Evolutionary conservation across 2,329 filamentous ascomycete species (phyloP), one percentile per base, ranked within the genome.

Genomic region (Colletotrichum viniferum): DNA sequence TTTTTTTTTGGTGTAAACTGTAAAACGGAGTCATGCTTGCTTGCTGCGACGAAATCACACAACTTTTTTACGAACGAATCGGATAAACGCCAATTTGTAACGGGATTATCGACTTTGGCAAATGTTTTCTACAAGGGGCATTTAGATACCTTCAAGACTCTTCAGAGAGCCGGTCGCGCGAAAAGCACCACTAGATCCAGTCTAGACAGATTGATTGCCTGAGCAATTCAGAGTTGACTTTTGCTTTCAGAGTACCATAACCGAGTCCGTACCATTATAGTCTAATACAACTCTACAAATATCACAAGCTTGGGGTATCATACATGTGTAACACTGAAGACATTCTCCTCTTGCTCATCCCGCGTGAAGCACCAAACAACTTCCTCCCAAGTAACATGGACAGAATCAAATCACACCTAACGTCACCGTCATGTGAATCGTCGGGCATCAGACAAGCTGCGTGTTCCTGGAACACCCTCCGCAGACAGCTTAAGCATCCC

Each of bases 81-180:
- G 26, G 56, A 69, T 60, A 52, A 61, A 32, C 18, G 67, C 56
- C 52, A 68, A 34, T 18, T 30, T 32, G 66, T 56, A 52, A 73
- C 43, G 56, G 60, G 68, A 58, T n/a, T 32, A 55, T 55, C 68
- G 18, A 36, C 68, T 38, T 68, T 60, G 69, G 69, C 63, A 56
- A 55, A 73, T 69, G 56, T 60, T 73, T 76, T 75, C 65, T 64
- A 61, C 28, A 65, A 36, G 58, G 58, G 28, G 60, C 69, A 69
- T 24, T 64, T 69, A 74, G 71, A 76, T 56, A 76, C 65, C 38
- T 74, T 69, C 12, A 69, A 75, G 75, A 68, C 73, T 77, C 75
- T 74, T 48, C 75, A 77, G 72, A 74, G 75, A 77, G 75, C 73
- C 60, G 75, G 72, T 32, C 71, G 64, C 61, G 32, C 58, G 58